These are phyloP conservation scores for Wickerhamiella qilinensis DNA, from an alignment of 805 yeast species.

Conservation along the genomic window DNA sequence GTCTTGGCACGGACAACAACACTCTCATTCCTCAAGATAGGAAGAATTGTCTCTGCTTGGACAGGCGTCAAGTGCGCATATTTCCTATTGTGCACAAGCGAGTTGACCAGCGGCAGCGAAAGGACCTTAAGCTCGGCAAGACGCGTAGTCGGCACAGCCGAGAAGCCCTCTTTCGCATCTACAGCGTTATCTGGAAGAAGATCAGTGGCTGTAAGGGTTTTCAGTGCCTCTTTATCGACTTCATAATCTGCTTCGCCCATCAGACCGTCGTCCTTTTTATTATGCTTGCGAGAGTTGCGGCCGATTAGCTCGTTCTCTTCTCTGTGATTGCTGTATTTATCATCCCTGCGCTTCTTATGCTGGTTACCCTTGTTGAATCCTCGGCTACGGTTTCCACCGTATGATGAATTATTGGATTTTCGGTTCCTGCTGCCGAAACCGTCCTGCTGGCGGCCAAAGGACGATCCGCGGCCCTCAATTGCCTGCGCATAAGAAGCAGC, in stretches of 20 bases:
- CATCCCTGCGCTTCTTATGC: no score
- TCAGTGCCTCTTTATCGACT: slow-evolving; percentile 13
- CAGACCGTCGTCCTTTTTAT: slow-evolving; percentile 17
- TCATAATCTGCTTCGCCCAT: slow-evolving; percentile 18
- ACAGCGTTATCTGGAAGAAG: slow-evolving; percentile 9
- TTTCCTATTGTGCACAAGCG: slow-evolving; percentile 19
- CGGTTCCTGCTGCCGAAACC: no score
- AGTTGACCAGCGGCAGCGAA: slow-evolving; percentile 20
- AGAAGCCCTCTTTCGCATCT: slow-evolving; percentile 11
- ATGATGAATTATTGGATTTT: no score
- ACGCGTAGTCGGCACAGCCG: slow-evolving; percentile 15
- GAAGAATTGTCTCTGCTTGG: slow-evolving; percentile 27
- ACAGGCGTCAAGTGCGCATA: slow-evolving; percentile 22
- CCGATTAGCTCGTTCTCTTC: slow-evolving; percentile 1
- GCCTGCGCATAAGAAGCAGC: no score
- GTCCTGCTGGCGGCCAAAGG: no score
- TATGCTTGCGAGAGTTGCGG: slow-evolving; percentile 9
- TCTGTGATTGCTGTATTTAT: no score
- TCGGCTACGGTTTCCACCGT: no score
- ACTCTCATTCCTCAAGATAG: slow-evolving; percentile 62
- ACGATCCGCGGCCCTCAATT: no score
- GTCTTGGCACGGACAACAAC: slow-evolving; percentile 82
- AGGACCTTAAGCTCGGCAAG: slow-evolving; percentile 16
- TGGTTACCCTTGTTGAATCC: no score
- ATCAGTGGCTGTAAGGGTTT: slow-evolving; percentile 15